These are phyloP conservation scores for Bruguiera sexangula DNA, from an alignment of 345 rosid species.

Conservation along the genomic window DNA sequence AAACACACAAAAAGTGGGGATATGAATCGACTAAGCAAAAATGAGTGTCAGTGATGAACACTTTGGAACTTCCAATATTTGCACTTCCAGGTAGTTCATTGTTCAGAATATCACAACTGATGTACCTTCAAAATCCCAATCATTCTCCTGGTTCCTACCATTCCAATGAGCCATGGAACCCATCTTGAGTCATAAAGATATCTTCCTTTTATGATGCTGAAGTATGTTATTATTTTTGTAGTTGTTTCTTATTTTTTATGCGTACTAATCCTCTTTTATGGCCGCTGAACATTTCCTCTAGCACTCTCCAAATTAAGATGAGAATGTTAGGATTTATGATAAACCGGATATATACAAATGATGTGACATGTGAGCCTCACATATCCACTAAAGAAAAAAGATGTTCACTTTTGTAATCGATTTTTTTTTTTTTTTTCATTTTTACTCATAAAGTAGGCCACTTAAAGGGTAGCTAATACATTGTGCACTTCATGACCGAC, in stretches of 20 bases:
- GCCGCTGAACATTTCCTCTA: slow-evolving; percentile 8
- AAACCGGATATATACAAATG: too few relatives aligned
- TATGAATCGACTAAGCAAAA: background rate
- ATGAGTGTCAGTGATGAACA: background rate
- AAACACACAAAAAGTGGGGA: background rate
- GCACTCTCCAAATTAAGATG: background rate
- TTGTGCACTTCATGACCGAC: too few relatives aligned
- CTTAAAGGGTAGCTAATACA: too few relatives aligned
- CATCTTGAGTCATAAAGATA: slow-evolving; percentile 18
- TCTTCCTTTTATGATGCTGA: slow-evolving; percentile 31
- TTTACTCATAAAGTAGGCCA: background rate
- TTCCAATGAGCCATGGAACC: background rate
- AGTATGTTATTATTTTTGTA: slow-evolving; percentile 21
- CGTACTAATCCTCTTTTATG: background rate
- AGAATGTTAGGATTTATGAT: slow-evolving; percentile 2
- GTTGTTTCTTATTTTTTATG: slow-evolving; percentile 19
- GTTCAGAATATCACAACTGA: background rate
- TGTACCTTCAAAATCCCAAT: slow-evolving; percentile 7
- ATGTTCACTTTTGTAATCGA: slow-evolving; percentile 1
- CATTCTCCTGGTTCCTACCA: background rate
- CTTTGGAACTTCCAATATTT: slow-evolving; percentile 5
- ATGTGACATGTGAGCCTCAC: background rate
- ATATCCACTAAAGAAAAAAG: slow-evolving; percentile 3
- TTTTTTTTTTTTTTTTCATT: background rate
- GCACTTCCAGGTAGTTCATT: slow-evolving; percentile 6